A percentile compares a stretch with the other conserved stretches of the same genome.
phyloP scores from a whole-genome alignment of 1,284 basidiomycete species.

The Exobasidium cylindrosporum region DNA sequence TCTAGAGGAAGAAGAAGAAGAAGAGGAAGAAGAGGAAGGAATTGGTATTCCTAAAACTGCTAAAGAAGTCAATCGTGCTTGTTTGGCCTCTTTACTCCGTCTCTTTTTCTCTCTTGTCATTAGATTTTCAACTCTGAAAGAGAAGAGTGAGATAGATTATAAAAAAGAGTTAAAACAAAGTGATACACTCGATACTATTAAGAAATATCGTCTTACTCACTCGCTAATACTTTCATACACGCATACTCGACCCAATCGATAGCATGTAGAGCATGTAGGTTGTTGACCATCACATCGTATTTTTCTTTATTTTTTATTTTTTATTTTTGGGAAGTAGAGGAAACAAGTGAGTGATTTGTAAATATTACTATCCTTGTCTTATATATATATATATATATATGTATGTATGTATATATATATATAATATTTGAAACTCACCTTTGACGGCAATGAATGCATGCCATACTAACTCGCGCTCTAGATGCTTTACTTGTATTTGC shows the following conservation, averaged over 20 bases:
- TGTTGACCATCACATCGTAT: constrained; percentile 7
- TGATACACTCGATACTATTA: too few relatives aligned
- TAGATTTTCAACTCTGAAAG: constrained; percentile 6
- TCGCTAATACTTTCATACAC: constrained; percentile 9
- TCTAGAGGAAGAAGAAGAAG: too few relatives aligned
- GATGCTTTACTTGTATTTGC: not conserved
- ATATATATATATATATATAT: too few relatives aligned
- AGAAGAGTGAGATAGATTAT: not conserved
- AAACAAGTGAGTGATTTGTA: constrained; percentile 1
- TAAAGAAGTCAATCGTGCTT: constrained; percentile 4
- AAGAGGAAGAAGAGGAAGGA: too few relatives aligned
- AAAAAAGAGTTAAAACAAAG: too few relatives aligned
- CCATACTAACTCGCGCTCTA: constrained; percentile 5
- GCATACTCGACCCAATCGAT: constrained; percentile 3
- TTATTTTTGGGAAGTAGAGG: not conserved
- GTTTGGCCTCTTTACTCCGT: constrained; percentile 9
- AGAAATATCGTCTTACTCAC: too few relatives aligned
- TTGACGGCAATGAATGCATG: not conserved
- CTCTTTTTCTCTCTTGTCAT: constrained; percentile 2
- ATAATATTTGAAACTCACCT: not conserved
- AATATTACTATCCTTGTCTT: too few relatives aligned
- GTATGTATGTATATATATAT: not conserved
- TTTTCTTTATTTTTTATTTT: too few relatives aligned
- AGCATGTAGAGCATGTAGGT: constrained; percentile 6
- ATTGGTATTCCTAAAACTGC: not conserved